Percentiles rank a stretch among this genome's conserved stretches.
Conservation (phyloP, 202 grass and related monocot species). For the Bolboschoenoplectus hybrid region DNA sequence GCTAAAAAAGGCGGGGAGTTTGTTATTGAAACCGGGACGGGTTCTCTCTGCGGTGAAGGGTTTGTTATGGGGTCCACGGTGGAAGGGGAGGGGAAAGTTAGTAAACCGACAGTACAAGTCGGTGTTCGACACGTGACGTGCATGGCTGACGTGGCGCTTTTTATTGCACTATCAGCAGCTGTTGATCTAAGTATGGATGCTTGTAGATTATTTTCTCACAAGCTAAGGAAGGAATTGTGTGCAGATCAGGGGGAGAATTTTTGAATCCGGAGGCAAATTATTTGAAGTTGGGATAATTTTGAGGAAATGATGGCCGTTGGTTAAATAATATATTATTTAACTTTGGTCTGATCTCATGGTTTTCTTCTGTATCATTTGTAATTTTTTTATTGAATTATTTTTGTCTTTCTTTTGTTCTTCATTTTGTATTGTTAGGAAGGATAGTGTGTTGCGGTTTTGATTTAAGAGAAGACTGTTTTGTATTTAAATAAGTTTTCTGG, state of each 20-base stretch:
- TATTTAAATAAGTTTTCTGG: slow-evolving; percentile 11
- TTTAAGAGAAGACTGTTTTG: neutral
- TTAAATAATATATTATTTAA: slow-evolving; percentile 48
- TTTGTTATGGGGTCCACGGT: slow-evolving; percentile 85
- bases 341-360: slow-evolving; percentile 69
- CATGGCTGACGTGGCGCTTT: slow-evolving; percentile 79
- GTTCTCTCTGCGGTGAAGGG: slow-evolving; percentile 53
- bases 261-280: slow-evolving; percentile 21
- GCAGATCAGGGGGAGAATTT: slow-evolving; percentile 52
- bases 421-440: slow-evolving; percentile 20
- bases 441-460: slow-evolving; percentile 27
- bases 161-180: slow-evolving; percentile 72
- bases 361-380: slow-evolving; percentile 22
- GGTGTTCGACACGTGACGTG: slow-evolving; percentile 73
- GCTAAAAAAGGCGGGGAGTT: slow-evolving; percentile 76
- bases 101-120: slow-evolving; percentile 74
- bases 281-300: slow-evolving; percentile 35
- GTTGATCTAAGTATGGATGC: slow-evolving; percentile 90
- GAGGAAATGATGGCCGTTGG: slow-evolving; percentile 60
- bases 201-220: slow-evolving; percentile 81
- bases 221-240: slow-evolving; percentile 83
- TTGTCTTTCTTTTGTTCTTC: slow-evolving; percentile 38
- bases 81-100: slow-evolving; percentile 69
- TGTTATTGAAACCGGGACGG: slow-evolving; percentile 58
- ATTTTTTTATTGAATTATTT: slow-evolving; percentile 44